Base-by-base conservation (phyloP, 306 rosid species). In the Sphenostylis stenocarpa region DNA sequence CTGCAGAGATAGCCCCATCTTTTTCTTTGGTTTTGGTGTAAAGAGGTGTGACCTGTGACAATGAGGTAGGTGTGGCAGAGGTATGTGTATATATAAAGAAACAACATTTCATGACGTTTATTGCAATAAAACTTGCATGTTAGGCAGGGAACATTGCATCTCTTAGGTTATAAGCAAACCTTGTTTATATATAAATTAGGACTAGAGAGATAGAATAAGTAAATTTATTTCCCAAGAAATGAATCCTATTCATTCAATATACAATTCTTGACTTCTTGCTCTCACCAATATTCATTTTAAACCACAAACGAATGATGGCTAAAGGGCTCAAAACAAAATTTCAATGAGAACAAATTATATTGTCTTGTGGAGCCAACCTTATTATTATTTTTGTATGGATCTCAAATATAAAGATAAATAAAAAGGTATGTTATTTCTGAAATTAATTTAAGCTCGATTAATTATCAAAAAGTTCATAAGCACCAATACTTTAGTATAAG, bases 1-100 rank as follows among this genome's bases (percentile, higher is more conserved):
- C 80, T 39, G 67, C 29, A 86, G 81, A 83, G 89, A 52, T 15
- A 78, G 77, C 6, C 93, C 93, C 96, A 91, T 87, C 13, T 75
- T 81, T 80, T 47, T 70, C 2, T 75, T 67, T 36, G 0, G 7
- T 45, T 36, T 21, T 78, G 55, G 55, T 13, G 62, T 44, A 49
- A 76, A 61, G 60, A 55, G 77, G 0, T 19, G 62, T 23, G 75
- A 41, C 14, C 33, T 29, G 70, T 48, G 75, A 62, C 36, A 44
- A 49, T 15, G 58, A 33, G 83, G 73, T 0, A 26, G 77, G 48
- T 52, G 21, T 77, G 74, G 58, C 49, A 26, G 44, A 12, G 58
- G 20, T 48, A 36, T 16, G 15, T 13, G 13, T 36, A 36, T 11
- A 41, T 41, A 34, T 5, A 34, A 0, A 34, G 5, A 34, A 66